These are phyloP conservation scores for Aquilaria sinensis DNA, from an alignment of 345 rosid species.

Conservation along the genomic window DNA sequence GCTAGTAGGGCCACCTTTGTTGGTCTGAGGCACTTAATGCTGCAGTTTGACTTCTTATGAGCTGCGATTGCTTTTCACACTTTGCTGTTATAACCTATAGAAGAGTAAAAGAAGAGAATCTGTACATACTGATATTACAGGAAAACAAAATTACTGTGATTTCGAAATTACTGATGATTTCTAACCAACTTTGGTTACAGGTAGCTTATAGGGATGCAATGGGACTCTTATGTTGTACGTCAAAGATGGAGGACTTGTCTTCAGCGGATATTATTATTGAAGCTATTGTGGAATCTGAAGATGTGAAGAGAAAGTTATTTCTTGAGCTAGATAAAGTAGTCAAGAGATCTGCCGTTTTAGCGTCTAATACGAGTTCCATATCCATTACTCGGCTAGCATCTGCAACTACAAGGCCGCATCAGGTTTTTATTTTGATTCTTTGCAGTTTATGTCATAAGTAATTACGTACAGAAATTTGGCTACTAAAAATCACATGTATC, in stretches of 20 bases:
- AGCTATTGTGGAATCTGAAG: conserved; percentile 90
- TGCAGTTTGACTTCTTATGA: no score
- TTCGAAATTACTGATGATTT: no score
- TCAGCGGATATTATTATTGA: conserved; percentile 64
- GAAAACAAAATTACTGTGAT: no score
- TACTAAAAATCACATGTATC: neutral
- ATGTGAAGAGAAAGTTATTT: conserved; percentile 64
- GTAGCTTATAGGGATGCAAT: conserved; percentile 49
- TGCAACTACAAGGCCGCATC: conserved; percentile 58
- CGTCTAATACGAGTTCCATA: conserved; percentile 90
- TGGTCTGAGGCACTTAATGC: no score
- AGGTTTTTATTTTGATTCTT: conserved; percentile 34
- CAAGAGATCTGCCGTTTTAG: conserved; percentile 66
- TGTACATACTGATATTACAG: no score
- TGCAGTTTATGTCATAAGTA: neutral
- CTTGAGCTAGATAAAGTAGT: conserved; percentile 47
- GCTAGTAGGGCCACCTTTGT: no score
- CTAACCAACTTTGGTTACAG: conserved; percentile 18
- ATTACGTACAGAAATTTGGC: neutral
- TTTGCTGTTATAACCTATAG: no score
- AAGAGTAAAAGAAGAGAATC: no score
- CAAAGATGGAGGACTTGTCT: conserved; percentile 49
- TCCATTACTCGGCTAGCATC: conserved; percentile 87
- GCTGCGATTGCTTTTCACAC: no score
- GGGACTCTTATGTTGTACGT: conserved; percentile 49